Evolutionary conservation across 768 basidiomycete species (phyloP).

Genomic region (Russula griseocarnosa): DNA sequence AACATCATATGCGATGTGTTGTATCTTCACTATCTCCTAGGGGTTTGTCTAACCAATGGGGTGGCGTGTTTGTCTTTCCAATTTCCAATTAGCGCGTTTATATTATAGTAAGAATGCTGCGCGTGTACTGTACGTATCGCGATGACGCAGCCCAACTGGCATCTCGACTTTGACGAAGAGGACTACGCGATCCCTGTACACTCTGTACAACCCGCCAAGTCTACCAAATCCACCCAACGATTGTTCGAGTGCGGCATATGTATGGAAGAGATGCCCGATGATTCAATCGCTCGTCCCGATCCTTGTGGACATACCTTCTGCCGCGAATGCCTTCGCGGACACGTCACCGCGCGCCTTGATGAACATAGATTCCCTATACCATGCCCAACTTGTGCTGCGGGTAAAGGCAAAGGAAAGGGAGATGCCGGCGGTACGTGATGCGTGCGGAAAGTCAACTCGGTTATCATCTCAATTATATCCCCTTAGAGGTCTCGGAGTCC

Average conservation of each 20-base stretch:
- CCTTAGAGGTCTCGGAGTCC: conserved; percentile 39
- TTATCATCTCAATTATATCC: neutral
- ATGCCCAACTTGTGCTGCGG: conserved; percentile 53
- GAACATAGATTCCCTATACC: conserved; percentile 56
- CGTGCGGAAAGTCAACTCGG: neutral
- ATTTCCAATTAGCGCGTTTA: too few species aligned
- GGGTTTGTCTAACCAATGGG: too few species aligned
- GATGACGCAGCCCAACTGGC: too few species aligned
- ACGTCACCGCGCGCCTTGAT: conserved; percentile 44
- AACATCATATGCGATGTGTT: too few species aligned
- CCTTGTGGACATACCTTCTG: conserved; percentile 53
- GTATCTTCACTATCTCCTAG: too few species aligned
- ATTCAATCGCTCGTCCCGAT: conserved; percentile 42
- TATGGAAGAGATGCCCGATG: conserved; percentile 46
- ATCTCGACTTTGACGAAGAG: too few species aligned
- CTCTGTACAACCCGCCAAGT: conserved; percentile 34
- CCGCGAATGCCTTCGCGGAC: conserved; percentile 46
- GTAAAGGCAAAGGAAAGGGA: conserved; percentile 26
- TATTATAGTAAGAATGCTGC: too few species aligned
- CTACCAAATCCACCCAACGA: conserved; percentile 33
- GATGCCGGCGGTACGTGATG: conserved; percentile 36
- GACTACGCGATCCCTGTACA: conserved; percentile 30
- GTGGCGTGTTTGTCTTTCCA: too few species aligned
- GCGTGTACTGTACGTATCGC: too few species aligned
- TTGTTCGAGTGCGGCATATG: conserved; percentile 55